phyloP scores from a whole-genome alignment of 495 filamentous ascomycete species.

The Sordaria brevicollis region DNA sequence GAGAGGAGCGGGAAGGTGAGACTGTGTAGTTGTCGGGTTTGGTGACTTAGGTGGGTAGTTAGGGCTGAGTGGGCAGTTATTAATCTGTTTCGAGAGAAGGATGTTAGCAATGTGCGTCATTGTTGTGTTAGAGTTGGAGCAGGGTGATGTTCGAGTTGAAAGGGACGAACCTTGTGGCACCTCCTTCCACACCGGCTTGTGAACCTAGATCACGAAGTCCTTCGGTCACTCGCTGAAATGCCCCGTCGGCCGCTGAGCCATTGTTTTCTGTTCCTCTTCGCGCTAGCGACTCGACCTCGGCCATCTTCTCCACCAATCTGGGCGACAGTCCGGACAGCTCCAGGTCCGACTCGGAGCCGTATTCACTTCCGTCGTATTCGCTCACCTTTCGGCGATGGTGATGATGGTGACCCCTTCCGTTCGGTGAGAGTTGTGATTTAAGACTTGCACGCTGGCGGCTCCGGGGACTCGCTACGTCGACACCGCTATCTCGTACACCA shows the following conservation, averaged over 20 bases:
- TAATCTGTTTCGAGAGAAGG: constrained; percentile 41
- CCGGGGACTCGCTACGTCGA: constrained; percentile 34
- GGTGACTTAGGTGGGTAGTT: constrained; percentile 72
- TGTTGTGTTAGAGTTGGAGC: not conserved
- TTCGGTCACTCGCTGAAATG: constrained; percentile 62
- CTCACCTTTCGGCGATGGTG: constrained; percentile 34
- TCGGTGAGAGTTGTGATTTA: constrained; percentile 24
- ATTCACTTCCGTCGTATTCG: constrained; percentile 52
- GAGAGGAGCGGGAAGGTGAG: constrained; percentile 66
- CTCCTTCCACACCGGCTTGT: constrained; percentile 72
- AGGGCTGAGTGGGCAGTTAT: constrained; percentile 83
- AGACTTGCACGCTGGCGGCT: constrained; percentile 20
- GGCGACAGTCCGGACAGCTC: constrained; percentile 60
- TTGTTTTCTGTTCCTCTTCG: constrained; percentile 63
- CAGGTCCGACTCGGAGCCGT: constrained; percentile 62
- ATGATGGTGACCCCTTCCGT: constrained; percentile 16
- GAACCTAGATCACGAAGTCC: constrained; percentile 66
- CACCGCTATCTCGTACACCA: constrained; percentile 30
- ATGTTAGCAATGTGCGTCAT: constrained; percentile 11
- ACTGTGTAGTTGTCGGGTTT: constrained; percentile 71
- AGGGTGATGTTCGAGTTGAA: not conserved
- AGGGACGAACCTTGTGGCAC: constrained; percentile 63
- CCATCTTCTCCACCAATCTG: constrained; percentile 63
- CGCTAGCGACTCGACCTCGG: constrained; percentile 64
- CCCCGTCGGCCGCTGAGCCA: constrained; percentile 55